Evolutionary conservation across 805 yeast genomes (phyloP).

Genomic region (Vanderwaltozyma yarrowii): DNA sequence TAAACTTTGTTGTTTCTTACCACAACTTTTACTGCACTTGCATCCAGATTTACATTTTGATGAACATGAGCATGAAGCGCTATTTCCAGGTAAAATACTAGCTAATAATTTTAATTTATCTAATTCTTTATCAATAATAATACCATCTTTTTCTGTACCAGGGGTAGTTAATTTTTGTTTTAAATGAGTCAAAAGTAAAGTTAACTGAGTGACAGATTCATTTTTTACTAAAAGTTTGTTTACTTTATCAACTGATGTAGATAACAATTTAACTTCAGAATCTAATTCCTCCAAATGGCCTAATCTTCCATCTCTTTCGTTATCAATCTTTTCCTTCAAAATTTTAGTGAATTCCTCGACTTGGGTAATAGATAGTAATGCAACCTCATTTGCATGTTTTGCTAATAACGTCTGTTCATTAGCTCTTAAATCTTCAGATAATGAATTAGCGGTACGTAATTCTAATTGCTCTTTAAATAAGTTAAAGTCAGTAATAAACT

Average conservation of each 20-base stretch:
- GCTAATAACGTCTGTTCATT: constrained; percentile 53
- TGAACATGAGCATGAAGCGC: constrained; percentile 13
- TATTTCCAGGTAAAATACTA: constrained; percentile 18
- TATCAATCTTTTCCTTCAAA: constrained; percentile 49
- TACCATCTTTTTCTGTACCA: constrained; percentile 9
- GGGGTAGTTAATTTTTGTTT: constrained; percentile 15
- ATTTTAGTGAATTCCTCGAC: constrained; percentile 55
- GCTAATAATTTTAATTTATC: constrained; percentile 15
- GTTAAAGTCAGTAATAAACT: constrained; percentile 51
- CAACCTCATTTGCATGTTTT: constrained; percentile 65
- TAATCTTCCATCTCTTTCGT: constrained; percentile 72
- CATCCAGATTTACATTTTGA: constrained; percentile 7
- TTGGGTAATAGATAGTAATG: constrained; percentile 56
- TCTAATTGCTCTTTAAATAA: constrained; percentile 53
- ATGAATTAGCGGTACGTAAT: constrained; percentile 44
- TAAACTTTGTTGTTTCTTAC: constrained; percentile 12
- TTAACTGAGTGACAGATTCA: constrained; percentile 26
- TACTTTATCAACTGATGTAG: constrained; percentile 31
- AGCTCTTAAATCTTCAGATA: constrained; percentile 56
- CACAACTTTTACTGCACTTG: constrained; percentile 6
- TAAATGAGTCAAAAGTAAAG: constrained; percentile 14
- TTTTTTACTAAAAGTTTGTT: constrained; percentile 31
- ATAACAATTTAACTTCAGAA: constrained; percentile 41
- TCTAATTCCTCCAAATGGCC: constrained; percentile 54
- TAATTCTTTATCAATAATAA: constrained; percentile 32